phyloP scores from a whole-genome alignment of 306 rosid species.

The Oxytropis ochrocephala region DNA sequence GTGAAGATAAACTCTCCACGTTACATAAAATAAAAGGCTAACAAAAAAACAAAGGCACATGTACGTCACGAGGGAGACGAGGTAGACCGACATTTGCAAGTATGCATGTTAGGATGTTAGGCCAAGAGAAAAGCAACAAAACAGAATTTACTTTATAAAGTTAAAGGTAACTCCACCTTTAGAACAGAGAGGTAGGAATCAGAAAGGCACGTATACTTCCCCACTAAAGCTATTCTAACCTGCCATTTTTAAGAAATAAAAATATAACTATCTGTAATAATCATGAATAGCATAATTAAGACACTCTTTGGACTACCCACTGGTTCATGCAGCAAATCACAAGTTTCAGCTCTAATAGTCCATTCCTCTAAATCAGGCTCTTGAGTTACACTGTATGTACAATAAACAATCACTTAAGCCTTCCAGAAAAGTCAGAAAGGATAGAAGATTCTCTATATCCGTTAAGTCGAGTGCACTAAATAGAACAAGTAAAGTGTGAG shows the following conservation, averaged over 20 bases:
- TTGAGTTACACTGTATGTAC: conserved; percentile 39
- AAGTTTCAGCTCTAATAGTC: conserved; percentile 58
- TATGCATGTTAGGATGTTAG: neutral
- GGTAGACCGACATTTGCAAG: neutral
- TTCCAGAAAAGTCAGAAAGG: neutral
- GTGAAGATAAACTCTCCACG: neutral
- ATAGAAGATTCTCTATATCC: neutral
- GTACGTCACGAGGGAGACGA: neutral
- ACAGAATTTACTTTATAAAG: neutral
- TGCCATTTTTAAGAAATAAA: conserved; percentile 21
- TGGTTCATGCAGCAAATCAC: conserved; percentile 50
- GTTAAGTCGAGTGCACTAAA: neutral
- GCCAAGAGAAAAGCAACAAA: neutral
- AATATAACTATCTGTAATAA: neutral
- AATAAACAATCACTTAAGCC: conserved; percentile 10
- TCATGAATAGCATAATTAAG: conserved; percentile 8
- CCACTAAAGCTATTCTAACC: conserved; percentile 91
- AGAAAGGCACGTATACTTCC: conserved; percentile 83
- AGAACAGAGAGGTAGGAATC: conserved; percentile 89
- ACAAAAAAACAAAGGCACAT: neutral
- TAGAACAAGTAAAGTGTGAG: conserved; percentile 7
- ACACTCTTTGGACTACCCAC: conserved; percentile 35
- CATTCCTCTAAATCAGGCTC: conserved; percentile 61
- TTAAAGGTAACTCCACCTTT: conserved; percentile 45
- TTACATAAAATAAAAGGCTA: neutral